phyloP scores from a whole-genome alignment of 2,329 filamentous ascomycete genomes.

The Madurella fahalii region DNA sequence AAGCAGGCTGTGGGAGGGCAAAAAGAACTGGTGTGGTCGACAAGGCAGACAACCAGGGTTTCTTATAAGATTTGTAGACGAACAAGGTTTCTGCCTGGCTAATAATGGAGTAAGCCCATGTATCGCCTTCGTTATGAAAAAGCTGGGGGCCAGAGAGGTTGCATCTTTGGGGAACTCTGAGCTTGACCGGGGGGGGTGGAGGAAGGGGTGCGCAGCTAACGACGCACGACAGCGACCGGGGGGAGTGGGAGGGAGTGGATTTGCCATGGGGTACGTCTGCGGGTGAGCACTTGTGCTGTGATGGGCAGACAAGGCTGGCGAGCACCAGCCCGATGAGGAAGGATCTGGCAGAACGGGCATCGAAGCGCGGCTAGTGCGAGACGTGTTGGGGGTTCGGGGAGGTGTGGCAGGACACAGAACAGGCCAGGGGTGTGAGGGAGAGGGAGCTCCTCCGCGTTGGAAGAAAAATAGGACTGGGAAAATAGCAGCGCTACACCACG shows the following conservation, averaged over 20 bases:
- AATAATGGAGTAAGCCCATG: conserved; percentile 25
- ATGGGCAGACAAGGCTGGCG: conserved; percentile 19
- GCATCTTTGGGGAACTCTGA: conserved; percentile 20
- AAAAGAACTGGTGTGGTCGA: conserved; percentile 18
- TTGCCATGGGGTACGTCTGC: conserved; percentile 9
- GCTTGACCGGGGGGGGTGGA: conserved; percentile 16
- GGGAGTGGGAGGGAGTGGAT: background rate
- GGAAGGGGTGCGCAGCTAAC: conserved; percentile 17
- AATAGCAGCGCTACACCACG: conserved; percentile 24
- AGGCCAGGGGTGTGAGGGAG: conserved; percentile 15
- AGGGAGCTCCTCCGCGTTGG: conserved; percentile 11
- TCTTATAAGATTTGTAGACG: conserved; percentile 26
- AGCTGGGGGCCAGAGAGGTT: conserved; percentile 23
- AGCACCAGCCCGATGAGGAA: conserved; percentile 23
- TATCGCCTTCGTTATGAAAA: conserved; percentile 17
- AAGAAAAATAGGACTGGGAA: conserved; percentile 21
- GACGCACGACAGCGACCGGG: conserved; percentile 13
- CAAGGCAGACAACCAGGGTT: conserved; percentile 24
- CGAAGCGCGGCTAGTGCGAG: conserved; percentile 7
- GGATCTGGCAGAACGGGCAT: conserved; percentile 16
- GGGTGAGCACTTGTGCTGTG: conserved; percentile 15
- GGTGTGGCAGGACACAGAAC: conserved; percentile 12
- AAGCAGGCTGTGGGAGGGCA: conserved; percentile 18
- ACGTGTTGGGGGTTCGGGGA: conserved; percentile 10
- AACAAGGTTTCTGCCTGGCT: conserved; percentile 27